A percentile compares a stretch with the other conserved stretches of the same genome.
Evolutionary conservation across 2,329 filamentous ascomycete genomes (phyloP).

Genomic region (Penicillium janthinellum): DNA sequence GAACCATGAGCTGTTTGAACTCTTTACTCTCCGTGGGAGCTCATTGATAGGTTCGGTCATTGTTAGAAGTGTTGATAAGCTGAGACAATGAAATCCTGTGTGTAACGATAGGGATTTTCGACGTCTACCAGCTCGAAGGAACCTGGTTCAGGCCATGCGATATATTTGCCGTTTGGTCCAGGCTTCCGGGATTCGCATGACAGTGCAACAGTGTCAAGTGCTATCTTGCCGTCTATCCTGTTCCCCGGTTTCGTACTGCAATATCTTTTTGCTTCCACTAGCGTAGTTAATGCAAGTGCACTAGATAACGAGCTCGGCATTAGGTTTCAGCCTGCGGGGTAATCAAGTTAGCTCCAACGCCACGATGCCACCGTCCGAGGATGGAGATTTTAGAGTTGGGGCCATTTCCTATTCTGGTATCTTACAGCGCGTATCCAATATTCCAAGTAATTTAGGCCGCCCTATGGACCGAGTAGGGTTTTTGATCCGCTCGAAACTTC

Average conservation of each 20-base stretch:
- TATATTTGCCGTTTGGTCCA: too few relatives aligned
- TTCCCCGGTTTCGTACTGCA: too few relatives aligned
- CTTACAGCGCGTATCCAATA: constrained; percentile 6
- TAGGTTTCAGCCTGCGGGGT: not conserved
- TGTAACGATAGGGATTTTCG: too few relatives aligned
- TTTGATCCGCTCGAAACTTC: not conserved
- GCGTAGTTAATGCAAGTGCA: too few relatives aligned
- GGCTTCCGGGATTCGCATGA: too few relatives aligned
- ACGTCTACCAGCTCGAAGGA: too few relatives aligned
- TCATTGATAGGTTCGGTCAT: not conserved
- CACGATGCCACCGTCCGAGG: not conserved
- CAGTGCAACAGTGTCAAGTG: too few relatives aligned
- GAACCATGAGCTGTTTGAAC: constrained; percentile 1
- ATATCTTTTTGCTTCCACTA: too few relatives aligned
- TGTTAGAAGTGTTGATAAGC: not conserved
- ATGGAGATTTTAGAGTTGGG: constrained; percentile 1
- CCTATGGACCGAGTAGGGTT: not conserved
- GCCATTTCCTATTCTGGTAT: constrained; percentile 2
- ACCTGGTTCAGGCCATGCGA: too few relatives aligned
- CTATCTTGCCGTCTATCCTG: too few relatives aligned
- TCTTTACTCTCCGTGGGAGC: not conserved
- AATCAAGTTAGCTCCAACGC: not conserved
- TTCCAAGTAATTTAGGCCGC: constrained; percentile 6
- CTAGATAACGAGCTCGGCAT: not conserved
- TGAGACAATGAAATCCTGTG: not conserved